A percentile compares a stretch with the other conserved stretches of the same genome.
Evolutionary conservation across 108 stramenopile genomes (phyloP).

Genomic region (Cyclotella cryptica): DNA sequence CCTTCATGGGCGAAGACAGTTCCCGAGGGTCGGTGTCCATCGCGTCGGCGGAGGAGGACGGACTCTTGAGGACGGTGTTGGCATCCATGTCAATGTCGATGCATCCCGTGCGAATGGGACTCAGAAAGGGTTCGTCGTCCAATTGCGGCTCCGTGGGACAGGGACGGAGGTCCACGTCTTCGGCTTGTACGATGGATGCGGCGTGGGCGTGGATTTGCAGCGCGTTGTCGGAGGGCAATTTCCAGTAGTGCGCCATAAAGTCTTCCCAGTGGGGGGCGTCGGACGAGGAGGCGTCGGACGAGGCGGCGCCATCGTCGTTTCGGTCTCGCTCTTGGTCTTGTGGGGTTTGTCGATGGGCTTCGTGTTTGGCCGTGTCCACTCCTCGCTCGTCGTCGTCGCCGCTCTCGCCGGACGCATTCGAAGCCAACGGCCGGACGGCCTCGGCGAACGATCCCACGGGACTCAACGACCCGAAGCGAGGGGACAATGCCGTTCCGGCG

Average conservation of each 20-base stretch:
- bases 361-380: not conserved
- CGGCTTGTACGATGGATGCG: not conserved
- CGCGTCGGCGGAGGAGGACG: no score
- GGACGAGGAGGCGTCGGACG: not conserved
- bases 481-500: not conserved
- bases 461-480: not conserved
- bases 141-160: constrained; percentile 41
- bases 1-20: constrained; percentile 10
- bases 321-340: constrained; percentile 10
- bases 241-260: constrained; percentile 49
- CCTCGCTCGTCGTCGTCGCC: not conserved
- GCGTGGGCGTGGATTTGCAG: constrained; percentile 26
- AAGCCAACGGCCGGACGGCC: not conserved
- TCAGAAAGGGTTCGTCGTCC: constrained; percentile 33
- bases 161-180: constrained; percentile 46
- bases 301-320: constrained; percentile 7
- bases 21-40: no score
- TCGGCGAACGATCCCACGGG: constrained; percentile 11
- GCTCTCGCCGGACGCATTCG: not conserved
- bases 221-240: not conserved
- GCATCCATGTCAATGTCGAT: constrained; percentile 43
- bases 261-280: constrained; percentile 41
- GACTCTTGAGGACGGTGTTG: not conserved
- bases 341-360: not conserved
- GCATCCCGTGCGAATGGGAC: constrained; percentile 32